A percentile compares a stretch with the other conserved stretches of the same genome.
Evolutionary conservation across 371 early-diverging fungal species (phyloP).

Genomic region (Rhizomucor miehei): DNA sequence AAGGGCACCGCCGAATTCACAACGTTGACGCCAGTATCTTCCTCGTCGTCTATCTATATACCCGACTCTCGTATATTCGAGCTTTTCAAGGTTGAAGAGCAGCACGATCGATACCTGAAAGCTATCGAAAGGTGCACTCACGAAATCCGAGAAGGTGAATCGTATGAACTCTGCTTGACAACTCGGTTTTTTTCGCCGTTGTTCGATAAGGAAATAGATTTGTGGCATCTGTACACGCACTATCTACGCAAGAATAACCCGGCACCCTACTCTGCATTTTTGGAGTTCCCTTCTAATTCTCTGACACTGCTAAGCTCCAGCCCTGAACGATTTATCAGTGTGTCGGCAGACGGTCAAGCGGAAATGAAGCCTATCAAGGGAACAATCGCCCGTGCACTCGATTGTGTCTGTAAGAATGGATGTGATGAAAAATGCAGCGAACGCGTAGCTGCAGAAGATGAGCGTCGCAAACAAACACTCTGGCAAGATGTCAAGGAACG

Average conservation of each 20-base stretch:
- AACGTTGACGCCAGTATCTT: constrained; percentile 7
- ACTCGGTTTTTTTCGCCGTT: constrained; percentile 63
- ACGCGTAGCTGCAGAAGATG: constrained; percentile 40
- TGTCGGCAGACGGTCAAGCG: constrained; percentile 50
- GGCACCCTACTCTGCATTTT: constrained; percentile 83
- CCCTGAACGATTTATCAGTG: constrained; percentile 86
- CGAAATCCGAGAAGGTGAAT: constrained; percentile 83
- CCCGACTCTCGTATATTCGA: constrained; percentile 22
- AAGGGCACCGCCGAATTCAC: constrained; percentile 9
- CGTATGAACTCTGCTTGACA: constrained; percentile 94
- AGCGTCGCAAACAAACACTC: constrained; percentile 48
- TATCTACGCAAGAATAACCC: constrained; percentile 76
- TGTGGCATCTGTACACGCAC: constrained; percentile 57
- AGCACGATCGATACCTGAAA: constrained; percentile 55
- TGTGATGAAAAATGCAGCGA: constrained; percentile 31
- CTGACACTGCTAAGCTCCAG: constrained; percentile 59
- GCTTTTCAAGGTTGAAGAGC: constrained; percentile 47
- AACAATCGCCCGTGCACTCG: constrained; percentile 60
- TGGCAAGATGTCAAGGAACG: constrained; percentile 84
- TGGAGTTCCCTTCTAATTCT: constrained; percentile 44
- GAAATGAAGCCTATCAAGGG: constrained; percentile 98
- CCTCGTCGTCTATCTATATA: constrained; percentile 16
- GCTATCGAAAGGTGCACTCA: constrained; percentile 63
- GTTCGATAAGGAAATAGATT: constrained; percentile 3
- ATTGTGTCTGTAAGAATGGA: constrained; percentile 38